Percentiles rank a stretch among this genome's conserved stretches.
These are phyloP conservation scores for Zymoseptoria passerinii DNA, from an alignment of 2,329 filamentous ascomycete species.

Conservation along the genomic window DNA sequence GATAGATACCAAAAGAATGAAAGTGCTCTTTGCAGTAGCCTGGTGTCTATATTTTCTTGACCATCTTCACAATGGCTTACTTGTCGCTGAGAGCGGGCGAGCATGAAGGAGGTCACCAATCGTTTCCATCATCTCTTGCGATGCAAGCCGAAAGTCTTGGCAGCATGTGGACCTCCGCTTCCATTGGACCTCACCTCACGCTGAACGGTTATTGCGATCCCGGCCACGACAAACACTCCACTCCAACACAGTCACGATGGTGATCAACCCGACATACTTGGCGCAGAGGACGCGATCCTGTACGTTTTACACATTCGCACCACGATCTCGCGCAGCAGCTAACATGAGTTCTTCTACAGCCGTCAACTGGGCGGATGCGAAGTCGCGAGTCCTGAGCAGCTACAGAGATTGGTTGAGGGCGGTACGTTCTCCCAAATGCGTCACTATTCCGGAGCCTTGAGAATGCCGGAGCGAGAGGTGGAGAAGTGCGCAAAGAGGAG, in stretches of 20 bases:
- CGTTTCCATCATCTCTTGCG: too few relatives aligned
- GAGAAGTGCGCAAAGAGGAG: not conserved
- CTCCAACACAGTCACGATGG: slow-evolving; percentile 25
- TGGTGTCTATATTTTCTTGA: not conserved
- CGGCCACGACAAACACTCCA: not conserved
- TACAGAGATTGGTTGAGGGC: slow-evolving; percentile 96
- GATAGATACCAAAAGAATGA: not conserved
- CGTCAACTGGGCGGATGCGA: slow-evolving; percentile 81
- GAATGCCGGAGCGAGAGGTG: not conserved
- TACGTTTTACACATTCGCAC: slow-evolving; percentile 24
- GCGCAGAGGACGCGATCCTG: slow-evolving; percentile 50
- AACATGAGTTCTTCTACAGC: slow-evolving; percentile 45
- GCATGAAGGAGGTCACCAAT: too few relatives aligned
- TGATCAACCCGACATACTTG: slow-evolving; percentile 89
- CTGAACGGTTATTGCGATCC: not conserved
- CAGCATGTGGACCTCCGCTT: not conserved
- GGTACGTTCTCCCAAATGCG: slow-evolving; percentile 50
- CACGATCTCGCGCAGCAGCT: not conserved
- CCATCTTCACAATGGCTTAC: too few relatives aligned
- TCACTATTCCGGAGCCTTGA: slow-evolving; percentile 24
- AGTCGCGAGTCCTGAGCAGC: slow-evolving; percentile 72
- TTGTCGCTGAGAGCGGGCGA: too few relatives aligned
- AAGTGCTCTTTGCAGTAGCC: not conserved
- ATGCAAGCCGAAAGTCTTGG: not conserved
- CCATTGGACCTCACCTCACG: slow-evolving; percentile 1